A percentile compares a stretch with the other conserved stretches of the same genome.
Evolutionary conservation across 2,329 filamentous ascomycete species (phyloP).

Genomic region (Epichloe gansuensis): DNA sequence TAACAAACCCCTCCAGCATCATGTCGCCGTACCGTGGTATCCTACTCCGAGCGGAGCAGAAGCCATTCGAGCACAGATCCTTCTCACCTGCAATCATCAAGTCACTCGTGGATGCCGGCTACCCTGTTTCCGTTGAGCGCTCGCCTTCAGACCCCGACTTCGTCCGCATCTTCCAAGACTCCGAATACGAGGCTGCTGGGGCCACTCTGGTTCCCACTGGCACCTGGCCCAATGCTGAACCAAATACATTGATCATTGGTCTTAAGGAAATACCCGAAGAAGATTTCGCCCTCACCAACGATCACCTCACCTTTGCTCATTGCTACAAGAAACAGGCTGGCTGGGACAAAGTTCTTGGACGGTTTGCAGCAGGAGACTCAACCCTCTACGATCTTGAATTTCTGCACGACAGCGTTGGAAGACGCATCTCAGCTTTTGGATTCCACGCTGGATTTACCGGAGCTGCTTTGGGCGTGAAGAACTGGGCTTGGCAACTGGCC

Average conservation of each 20-base stretch:
- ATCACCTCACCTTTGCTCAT: slow-evolving; percentile 22
- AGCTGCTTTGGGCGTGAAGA: slow-evolving; percentile 61
- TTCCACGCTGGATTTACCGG: slow-evolving; percentile 68
- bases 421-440: slow-evolving; percentile 60
- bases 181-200: slow-evolving; percentile 50
- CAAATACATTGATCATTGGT: slow-evolving; percentile 59
- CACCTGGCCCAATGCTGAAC: slow-evolving; percentile 54
- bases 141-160: slow-evolving; percentile 11
- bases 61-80: slow-evolving; percentile 24
- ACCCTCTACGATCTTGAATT: slow-evolving; percentile 76
- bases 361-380: slow-evolving; percentile 55
- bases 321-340: slow-evolving; percentile 67
- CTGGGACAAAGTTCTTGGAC: slow-evolving; percentile 68
- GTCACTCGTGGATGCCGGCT: slow-evolving; percentile 53
- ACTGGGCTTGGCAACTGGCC: slow-evolving; percentile 48
- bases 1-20: neutral
- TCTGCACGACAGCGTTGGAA: slow-evolving; percentile 58
- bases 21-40: slow-evolving; percentile 23
- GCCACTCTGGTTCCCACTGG: slow-evolving; percentile 54
- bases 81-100: slow-evolving; percentile 33
- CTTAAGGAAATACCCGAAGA: slow-evolving; percentile 72
- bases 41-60: slow-evolving; percentile 45
- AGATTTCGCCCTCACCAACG: slow-evolving; percentile 33
- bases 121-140: slow-evolving; percentile 55
- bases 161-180: slow-evolving; percentile 51